Evolutionary conservation across 768 basidiomycete species (phyloP), one percentile per base, ranked within the genome.

Genomic region (Lepiota subincarnata): DNA sequence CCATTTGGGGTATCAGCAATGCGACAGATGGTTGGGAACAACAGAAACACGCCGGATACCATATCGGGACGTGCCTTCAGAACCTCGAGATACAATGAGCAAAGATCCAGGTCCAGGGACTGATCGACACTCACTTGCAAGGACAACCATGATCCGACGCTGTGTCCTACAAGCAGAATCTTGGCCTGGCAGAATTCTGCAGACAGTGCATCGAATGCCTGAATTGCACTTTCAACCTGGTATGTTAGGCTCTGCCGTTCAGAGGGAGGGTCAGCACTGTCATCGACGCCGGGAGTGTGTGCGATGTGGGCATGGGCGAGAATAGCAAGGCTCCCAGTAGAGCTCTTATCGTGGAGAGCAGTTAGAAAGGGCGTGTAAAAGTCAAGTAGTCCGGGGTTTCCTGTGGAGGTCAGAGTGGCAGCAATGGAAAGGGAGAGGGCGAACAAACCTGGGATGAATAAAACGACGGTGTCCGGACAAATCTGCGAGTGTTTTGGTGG

Each of bases 91-190:
- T 18, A 35, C 28, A 37, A 5, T 41, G 19, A 36, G 41, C 47
- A 26, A 47, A 44, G n/a, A 35, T 3, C 10, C 49, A 5, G 31
- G 31, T 56, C 22, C n/a, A 35, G 5, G 57, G 22, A 53, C 31
- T 52, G 24, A 31, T 52, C 26, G 36, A 22, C 36, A 22, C 69
- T 59, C 34, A 80, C 84, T 72, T 89, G 80, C 26, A 81, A 61
- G 3, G 76, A 64, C 48, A 92, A 71, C 87, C 88, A 92, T 1
- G 80, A 69, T 1, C 89, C 89, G 12, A 91, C 79, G 50, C 86
- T 88, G 57, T 92, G 89, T 7, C 83, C 86, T 18, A 77, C 63
- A 0, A 87, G 19, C 14, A 84, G 64, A 22, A 84, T 63, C 53
- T 66, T 73, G 11, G 70, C 65, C 6, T 63, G 56, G n/a, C 56